Conservation (phyloP, 2,329 filamentous ascomycete genomes). For the Ceratocystis cacaofunesta region DNA sequence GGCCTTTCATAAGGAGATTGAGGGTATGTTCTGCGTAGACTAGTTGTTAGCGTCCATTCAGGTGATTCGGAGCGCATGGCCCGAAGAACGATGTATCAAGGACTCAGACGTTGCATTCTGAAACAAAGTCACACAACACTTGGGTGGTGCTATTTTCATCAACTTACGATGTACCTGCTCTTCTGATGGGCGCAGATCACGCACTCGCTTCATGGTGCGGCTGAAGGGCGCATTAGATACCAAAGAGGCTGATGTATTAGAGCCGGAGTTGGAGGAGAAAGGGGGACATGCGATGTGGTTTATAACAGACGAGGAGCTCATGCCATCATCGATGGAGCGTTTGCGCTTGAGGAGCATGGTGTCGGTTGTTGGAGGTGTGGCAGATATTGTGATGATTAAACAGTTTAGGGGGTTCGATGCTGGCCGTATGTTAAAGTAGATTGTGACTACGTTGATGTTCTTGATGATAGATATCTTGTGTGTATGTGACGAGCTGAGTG, state of each 20-base stretch:
- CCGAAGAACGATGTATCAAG: background rate
- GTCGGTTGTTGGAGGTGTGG: background rate
- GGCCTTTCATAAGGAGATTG: slow-evolving; percentile 42
- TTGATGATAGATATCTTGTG: no score
- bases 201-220: slow-evolving; percentile 46
- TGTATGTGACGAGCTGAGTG: no score
- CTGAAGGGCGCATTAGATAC: slow-evolving; percentile 23
- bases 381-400: background rate
- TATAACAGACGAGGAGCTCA: slow-evolving; percentile 22
- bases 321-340: slow-evolving; percentile 41
- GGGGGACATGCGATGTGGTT: background rate
- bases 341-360: slow-evolving; percentile 47
- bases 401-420: no score
- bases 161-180: slow-evolving; percentile 39
- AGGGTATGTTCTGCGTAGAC: slow-evolving; percentile 38
- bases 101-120: no score
- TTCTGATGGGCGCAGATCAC: slow-evolving; percentile 43
- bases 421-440: no score
- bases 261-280: background rate
- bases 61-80: background rate
- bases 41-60: slow-evolving; percentile 17
- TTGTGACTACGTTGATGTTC: background rate
- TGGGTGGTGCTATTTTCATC: background rate
- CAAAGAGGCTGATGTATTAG: background rate
- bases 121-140: background rate